phyloP scores from a whole-genome alignment of 1,139 yeast genomes.

The Kurtzmaniella quercitrusa region DNA sequence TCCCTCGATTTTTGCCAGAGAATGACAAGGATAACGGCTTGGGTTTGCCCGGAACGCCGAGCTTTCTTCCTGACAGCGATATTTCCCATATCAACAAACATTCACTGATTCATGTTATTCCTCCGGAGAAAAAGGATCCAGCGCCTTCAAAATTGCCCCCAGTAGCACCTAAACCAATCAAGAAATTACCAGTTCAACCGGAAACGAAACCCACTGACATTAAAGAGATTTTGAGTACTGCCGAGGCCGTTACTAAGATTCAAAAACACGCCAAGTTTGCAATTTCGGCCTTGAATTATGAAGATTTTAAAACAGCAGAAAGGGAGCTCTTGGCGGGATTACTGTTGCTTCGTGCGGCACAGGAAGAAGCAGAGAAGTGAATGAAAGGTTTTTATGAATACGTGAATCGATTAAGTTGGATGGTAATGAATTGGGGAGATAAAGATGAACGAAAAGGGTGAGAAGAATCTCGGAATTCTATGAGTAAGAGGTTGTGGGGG shows the following conservation, averaged over 20 bases:
- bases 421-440: no score
- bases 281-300: constrained; percentile 89
- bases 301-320: constrained; percentile 79
- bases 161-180: neutral
- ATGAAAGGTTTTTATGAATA: no score
- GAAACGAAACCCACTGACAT: constrained; percentile 4
- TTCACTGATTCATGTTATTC: constrained; percentile 36
- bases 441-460: no score
- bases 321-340: constrained; percentile 68
- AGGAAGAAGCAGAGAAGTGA: constrained; percentile 3
- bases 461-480: no score
- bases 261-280: constrained; percentile 91
- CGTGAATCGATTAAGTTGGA: no score
- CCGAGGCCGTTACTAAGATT: constrained; percentile 61
- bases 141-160: neutral
- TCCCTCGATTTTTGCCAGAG: constrained; percentile 32
- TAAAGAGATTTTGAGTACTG: constrained; percentile 45
- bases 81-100: constrained; percentile 33
- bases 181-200: neutral
- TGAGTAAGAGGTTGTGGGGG: no score
- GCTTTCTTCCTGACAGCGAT: constrained; percentile 40
- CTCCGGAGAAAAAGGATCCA: constrained; percentile 15
- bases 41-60: constrained; percentile 42
- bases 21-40: constrained; percentile 17
- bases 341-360: constrained; percentile 27